Percentiles rank a stretch among this genome's conserved stretches.
Evolutionary conservation across 352 stramenopile species (phyloP).

Genomic region (Phytophthora sansomeana): DNA sequence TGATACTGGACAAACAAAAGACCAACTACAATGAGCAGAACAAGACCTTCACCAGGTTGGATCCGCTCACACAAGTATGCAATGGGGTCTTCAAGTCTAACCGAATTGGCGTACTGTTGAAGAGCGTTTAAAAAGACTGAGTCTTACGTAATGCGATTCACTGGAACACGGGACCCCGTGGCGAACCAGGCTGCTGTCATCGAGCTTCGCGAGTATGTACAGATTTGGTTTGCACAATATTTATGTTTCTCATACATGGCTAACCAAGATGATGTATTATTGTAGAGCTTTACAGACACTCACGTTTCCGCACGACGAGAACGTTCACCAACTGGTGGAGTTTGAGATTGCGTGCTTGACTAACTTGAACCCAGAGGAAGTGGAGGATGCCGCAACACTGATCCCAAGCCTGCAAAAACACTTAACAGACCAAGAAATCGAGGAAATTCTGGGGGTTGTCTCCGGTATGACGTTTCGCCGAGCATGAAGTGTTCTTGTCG

Average conservation of each 20-base stretch:
- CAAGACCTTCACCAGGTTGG: conserved; percentile 77
- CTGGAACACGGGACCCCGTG: conserved; percentile 86
- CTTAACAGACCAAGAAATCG: conserved; percentile 86
- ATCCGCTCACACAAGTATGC: not conserved
- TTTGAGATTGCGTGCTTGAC: conserved; percentile 88
- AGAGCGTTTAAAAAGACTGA: conserved; percentile 92
- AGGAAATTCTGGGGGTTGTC: conserved; percentile 84
- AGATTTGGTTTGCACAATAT: not conserved
- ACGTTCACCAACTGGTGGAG: conserved; percentile 77
- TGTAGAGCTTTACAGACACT: conserved; percentile 77
- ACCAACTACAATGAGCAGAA: conserved; percentile 86
- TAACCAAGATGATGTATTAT: not conserved
- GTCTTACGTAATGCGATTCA: conserved; percentile 89
- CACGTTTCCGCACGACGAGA: conserved; percentile 75
- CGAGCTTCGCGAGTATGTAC: conserved; percentile 81
- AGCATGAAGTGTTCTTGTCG: not conserved
- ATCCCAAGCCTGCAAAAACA: conserved; percentile 85
- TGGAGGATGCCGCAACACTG: conserved; percentile 81
- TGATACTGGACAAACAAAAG: conserved; percentile 90
- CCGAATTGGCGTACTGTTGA: not conserved
- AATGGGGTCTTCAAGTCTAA: not conserved
- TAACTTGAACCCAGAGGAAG: conserved; percentile 88
- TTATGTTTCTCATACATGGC: not conserved
- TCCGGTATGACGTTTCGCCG: conserved; percentile 77
- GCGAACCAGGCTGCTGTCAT: conserved; percentile 86